Base-by-base conservation (phyloP, 345 rosid genomes). In the Moricandia arvensis region DNA sequence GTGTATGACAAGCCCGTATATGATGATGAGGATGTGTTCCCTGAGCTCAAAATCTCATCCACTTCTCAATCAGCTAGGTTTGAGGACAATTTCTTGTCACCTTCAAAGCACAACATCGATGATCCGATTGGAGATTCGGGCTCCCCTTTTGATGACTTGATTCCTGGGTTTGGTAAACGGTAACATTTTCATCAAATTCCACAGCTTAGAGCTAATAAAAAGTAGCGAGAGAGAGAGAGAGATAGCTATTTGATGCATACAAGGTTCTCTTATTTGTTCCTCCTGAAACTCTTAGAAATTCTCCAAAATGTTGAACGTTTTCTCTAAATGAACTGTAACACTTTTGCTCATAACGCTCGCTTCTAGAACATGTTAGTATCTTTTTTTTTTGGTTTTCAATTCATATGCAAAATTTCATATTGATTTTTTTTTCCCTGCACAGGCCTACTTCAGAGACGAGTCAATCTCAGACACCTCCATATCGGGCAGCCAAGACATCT, bases 91-190 rank as follows among this genome's bases (percentile, higher is more conserved):
- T 87, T 87, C 27, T 68, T 82, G 0, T 71, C 77, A 59, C 80
- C 87, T 45, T 4, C 85, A 0, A 75, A 79, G 54, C 55, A 63
- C 4, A 76, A 55, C 0, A 80, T 89, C 3, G 96, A 90, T 75
- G 91, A 89, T 72, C 84, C 89, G 53, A 63, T 89, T 38, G 91
- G 83, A 30, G 72, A 79, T 75, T 53, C 83, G 17, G 86, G 84
- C 15, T 84, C 84, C 0, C 76, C 37, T 53, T 91, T 91, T 58
- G 94, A 89, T 78, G 97, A 91, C 70, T 76, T 91, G 84, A 82
- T 89, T 59, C 85, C 88, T 18, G 94, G 97, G 41, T 91, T 89
- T 71, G 91, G 94, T 72, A 59, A 77, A 24, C 81, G 87, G n/a
- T n/a, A n/a, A n/a, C n/a, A n/a, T n/a, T n/a, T n/a, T n/a, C n/a